A percentile compares a stretch with the other conserved stretches of the same genome.
Evolutionary conservation across 176 grass and related monocot species (phyloP).

Genomic region (Sorghum bicolor): DNA sequence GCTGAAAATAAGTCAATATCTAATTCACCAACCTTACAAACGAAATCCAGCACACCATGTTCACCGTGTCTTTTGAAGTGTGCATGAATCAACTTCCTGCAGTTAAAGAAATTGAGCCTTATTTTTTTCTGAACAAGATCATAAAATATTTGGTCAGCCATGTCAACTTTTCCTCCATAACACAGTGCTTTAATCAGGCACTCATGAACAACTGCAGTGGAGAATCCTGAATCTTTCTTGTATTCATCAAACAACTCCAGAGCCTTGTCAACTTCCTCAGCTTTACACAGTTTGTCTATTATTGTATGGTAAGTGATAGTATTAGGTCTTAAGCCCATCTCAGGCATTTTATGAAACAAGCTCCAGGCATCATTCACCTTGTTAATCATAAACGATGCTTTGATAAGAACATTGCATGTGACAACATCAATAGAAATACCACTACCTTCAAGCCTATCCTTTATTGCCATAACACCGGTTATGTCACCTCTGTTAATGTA

Average conservation of each 20-base stretch:
- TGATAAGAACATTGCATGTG: constrained; percentile 81
- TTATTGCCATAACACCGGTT: constrained; percentile 41
- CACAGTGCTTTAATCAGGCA: constrained; percentile 57
- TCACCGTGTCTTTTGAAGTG: constrained; percentile 53
- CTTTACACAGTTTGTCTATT: constrained; percentile 60
- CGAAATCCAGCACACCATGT: constrained; percentile 59
- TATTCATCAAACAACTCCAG: constrained; percentile 61
- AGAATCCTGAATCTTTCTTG: constrained; percentile 41
- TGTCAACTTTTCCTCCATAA: constrained; percentile 47
- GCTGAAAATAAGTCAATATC: constrained; percentile 50
- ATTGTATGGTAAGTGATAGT: constrained; percentile 68
- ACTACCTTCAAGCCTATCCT: constrained; percentile 52
- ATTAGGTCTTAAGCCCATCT: constrained; percentile 64
- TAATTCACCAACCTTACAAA: constrained; percentile 46
- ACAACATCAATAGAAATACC: constrained; percentile 58
- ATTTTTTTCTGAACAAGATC: constrained; percentile 61
- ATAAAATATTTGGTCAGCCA: constrained; percentile 48
- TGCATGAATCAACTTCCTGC: constrained; percentile 52
- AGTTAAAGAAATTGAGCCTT: constrained; percentile 41
- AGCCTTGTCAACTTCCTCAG: constrained; percentile 55
- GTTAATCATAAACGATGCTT: constrained; percentile 66
- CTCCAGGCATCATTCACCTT: constrained; percentile 66
- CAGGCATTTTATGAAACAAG: constrained; percentile 68
- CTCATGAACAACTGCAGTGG: constrained; percentile 38
- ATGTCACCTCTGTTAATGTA: constrained; percentile 54